Conservation (phyloP, 1,284 basidiomycete species). For the Rhizoctonia solani region DNA sequence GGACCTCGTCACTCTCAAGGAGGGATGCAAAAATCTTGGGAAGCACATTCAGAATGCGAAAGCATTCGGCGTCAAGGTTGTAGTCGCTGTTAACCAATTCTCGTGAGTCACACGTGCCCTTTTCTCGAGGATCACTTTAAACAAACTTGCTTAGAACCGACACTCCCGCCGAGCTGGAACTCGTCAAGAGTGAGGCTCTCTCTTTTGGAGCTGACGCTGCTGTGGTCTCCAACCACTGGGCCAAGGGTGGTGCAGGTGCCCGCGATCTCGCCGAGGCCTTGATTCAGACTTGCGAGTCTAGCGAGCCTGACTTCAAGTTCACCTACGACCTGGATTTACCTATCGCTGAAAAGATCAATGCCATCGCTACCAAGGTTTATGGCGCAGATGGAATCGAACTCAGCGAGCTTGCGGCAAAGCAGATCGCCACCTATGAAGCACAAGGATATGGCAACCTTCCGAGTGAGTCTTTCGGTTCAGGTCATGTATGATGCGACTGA, state of each 20-base stretch:
- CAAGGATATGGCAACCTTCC: conserved; percentile 84
- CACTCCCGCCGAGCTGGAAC: conserved; percentile 85
- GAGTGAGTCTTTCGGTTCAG: conserved; percentile 56
- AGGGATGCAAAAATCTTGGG: conserved; percentile 91
- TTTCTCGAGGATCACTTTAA: not conserved
- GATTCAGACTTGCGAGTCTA: conserved; percentile 76
- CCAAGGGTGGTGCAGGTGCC: conserved; percentile 87
- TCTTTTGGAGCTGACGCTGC: conserved; percentile 92
- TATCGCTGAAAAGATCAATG: conserved; percentile 85
- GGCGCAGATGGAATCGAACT: conserved; percentile 88
- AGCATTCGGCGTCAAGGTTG: conserved; percentile 96
- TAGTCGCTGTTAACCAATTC: conserved; percentile 96
- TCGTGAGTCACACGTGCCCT: conserved; percentile 58
- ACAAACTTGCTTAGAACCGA: conserved; percentile 65
- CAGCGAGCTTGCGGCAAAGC: conserved; percentile 79
- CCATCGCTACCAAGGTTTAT: conserved; percentile 88
- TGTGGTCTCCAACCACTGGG: conserved; percentile 96
- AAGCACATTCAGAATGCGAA: conserved; percentile 95
- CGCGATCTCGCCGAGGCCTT: conserved; percentile 86
- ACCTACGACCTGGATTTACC: conserved; percentile 84
- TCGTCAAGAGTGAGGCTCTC: conserved; percentile 81
- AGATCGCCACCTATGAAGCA: conserved; percentile 88
- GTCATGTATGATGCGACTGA: conserved; percentile 41
- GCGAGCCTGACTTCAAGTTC: conserved; percentile 83
- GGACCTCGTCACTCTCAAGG: conserved; percentile 86